phyloP scores from a whole-genome alignment of 2,329 filamentous ascomycete species.

The Mycocentrospora acerina region DNA sequence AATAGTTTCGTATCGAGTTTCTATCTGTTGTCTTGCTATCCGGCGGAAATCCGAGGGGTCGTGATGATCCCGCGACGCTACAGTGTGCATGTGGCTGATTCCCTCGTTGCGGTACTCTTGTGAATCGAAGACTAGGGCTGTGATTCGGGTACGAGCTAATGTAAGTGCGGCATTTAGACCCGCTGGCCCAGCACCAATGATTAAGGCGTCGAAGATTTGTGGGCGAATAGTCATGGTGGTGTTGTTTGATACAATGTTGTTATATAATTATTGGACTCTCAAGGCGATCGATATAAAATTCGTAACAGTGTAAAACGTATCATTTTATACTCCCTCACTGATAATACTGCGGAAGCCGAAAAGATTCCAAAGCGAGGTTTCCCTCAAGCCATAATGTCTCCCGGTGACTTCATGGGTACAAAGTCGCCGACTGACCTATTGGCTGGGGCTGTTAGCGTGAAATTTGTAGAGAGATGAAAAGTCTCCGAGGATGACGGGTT shows the following conservation, averaged over 20 bases:
- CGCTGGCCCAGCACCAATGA: constrained; percentile 48
- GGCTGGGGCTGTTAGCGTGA: no score
- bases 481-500: no score
- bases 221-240: constrained; percentile 18
- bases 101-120: constrained; percentile 46
- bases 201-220: constrained; percentile 29
- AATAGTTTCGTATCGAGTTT: constrained; percentile 40
- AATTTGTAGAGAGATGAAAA: no score
- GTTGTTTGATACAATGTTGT: neutral
- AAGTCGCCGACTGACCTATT: no score
- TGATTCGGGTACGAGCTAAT: constrained; percentile 44
- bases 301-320: no score
- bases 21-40: constrained; percentile 38
- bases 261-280: no score
- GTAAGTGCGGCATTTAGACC: constrained; percentile 46
- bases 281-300: no score
- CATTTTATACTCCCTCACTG: no score
- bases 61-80: constrained; percentile 32
- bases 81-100: constrained; percentile 49
- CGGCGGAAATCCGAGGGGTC: constrained; percentile 29
- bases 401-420: no score
- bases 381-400: no score
- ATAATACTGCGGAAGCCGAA: no score
- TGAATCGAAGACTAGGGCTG: constrained; percentile 48
- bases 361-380: no score